Conservation (phyloP, 1,284 basidiomycete genomes). For the Rhodotorula sp. region DNA sequence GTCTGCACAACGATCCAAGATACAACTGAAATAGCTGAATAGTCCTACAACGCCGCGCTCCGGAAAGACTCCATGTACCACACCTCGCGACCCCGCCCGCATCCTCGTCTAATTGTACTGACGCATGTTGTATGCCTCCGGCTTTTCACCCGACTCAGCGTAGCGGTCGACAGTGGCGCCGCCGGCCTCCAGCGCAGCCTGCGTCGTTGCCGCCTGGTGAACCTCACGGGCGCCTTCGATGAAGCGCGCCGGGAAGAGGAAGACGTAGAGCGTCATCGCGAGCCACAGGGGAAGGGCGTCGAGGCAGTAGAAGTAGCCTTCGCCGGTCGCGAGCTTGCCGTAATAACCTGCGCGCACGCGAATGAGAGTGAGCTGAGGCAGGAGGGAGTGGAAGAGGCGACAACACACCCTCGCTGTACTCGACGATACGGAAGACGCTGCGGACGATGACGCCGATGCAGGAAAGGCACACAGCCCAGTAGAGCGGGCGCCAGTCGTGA, state of each 20-base stretch:
- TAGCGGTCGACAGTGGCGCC: neutral
- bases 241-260: conserved; percentile 23
- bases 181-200: neutral
- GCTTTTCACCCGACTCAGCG: neutral
- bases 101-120: too few relatives aligned
- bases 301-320: conserved; percentile 41
- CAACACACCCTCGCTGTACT: conserved; percentile 23
- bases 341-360: conserved; percentile 14
- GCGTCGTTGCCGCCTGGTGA: neutral
- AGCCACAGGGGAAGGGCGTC: conserved; percentile 42
- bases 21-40: too few relatives aligned
- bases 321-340: conserved; percentile 34
- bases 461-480: conserved; percentile 15
- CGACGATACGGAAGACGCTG: conserved; percentile 40
- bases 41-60: too few relatives aligned
- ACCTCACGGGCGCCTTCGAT: conserved; percentile 16
- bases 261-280: conserved; percentile 21
- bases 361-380: neutral
- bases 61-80: too few relatives aligned
- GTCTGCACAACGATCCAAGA: too few relatives aligned
- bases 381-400: neutral
- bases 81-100: too few relatives aligned
- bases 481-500: conserved; percentile 28
- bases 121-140: neutral
- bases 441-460: conserved; percentile 29